These are phyloP conservation scores for Dendrocalamus sinicus DNA, from an alignment of 176 grass and related monocot species.

Conservation along the genomic window DNA sequence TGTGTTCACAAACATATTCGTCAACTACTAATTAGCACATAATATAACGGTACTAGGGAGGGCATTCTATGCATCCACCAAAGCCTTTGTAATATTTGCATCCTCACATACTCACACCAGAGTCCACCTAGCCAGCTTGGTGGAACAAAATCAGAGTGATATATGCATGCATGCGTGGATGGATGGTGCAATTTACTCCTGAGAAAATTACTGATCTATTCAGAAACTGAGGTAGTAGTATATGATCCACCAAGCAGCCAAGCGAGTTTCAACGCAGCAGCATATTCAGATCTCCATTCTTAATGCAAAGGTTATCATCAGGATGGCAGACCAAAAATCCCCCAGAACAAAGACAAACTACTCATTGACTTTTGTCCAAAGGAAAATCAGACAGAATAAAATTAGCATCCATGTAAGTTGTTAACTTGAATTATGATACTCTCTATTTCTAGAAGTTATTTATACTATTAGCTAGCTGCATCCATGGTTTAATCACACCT, in stretches of 20 bases:
- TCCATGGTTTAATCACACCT: not conserved
- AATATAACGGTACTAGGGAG: not conserved
- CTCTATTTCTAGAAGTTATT: not conserved
- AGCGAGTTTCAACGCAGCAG: conserved; percentile 21
- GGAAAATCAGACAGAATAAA: not conserved
- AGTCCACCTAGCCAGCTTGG: conserved; percentile 30
- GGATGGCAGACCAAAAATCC: conserved; percentile 16
- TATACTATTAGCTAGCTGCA: not conserved
- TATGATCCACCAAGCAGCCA: conserved; percentile 33
- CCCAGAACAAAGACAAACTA: too few species aligned
- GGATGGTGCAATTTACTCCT: not conserved
- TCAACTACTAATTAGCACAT: not conserved
- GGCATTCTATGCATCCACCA: not conserved
- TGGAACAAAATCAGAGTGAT: not conserved
- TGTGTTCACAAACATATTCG: not conserved
- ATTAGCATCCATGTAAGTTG: not conserved
- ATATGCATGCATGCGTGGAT: not conserved
- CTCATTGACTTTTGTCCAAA: not conserved
- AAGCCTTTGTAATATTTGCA: conserved; percentile 44
- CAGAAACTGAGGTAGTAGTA: not conserved
- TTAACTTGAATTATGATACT: not conserved
- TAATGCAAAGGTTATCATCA: conserved; percentile 48
- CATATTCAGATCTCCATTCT: conserved; percentile 42
- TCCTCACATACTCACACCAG: conserved; percentile 26
- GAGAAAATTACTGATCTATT: not conserved